phyloP scores from a whole-genome alignment of 169 alveolate genomes.

The Babesia ovata region DNA sequence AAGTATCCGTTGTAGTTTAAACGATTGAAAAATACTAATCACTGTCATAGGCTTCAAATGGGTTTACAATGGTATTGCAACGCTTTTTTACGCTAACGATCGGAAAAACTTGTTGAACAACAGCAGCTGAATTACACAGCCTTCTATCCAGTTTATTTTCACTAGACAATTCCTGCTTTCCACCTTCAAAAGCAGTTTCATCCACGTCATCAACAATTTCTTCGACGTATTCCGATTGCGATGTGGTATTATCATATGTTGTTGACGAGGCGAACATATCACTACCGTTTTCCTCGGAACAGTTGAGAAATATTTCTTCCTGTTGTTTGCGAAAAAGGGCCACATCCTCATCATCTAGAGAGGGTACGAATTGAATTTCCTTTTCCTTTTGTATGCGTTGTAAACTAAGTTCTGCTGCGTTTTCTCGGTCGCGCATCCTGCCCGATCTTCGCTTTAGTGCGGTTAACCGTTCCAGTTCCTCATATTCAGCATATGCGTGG shows the following conservation, averaged over 20 bases:
- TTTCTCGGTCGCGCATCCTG: constrained; percentile 65
- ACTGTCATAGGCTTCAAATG: constrained; percentile 33
- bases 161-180: neutral
- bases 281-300: constrained; percentile 19
- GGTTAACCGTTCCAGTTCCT: constrained; percentile 59
- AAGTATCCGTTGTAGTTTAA: no score
- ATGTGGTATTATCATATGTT: neutral
- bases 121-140: neutral
- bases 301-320: constrained; percentile 32
- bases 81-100: constrained; percentile 7
- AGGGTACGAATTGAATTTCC: constrained; percentile 32
- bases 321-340: constrained; percentile 56
- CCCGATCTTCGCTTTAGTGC: constrained; percentile 66
- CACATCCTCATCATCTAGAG: constrained; percentile 54
- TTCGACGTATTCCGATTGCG: neutral
- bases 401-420: constrained; percentile 54
- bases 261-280: neutral
- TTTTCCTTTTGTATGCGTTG: constrained; percentile 35
- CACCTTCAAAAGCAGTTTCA: neutral
- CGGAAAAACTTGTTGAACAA: neutral
- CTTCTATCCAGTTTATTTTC: neutral
- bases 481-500: constrained; percentile 66
- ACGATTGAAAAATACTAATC: constrained; percentile 1
- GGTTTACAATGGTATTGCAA: constrained; percentile 20
- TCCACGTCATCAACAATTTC: neutral